Evolutionary conservation across 2,329 filamentous ascomycete species (phyloP), one percentile per base, ranked within the genome.

Genomic region (Karstenula rhodostoma): DNA sequence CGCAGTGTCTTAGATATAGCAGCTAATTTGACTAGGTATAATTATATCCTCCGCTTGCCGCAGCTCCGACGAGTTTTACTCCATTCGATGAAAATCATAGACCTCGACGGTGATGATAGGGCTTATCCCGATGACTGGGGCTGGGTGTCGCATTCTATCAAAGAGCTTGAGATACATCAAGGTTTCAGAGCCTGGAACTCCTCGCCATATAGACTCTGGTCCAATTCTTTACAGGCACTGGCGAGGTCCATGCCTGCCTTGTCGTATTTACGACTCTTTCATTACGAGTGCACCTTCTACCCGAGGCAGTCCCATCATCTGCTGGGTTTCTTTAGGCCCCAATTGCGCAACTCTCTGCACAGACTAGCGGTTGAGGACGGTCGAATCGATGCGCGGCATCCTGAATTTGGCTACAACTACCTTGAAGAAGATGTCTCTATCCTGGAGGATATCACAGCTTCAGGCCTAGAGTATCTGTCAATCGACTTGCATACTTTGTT

Each of bases 31-130:
- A n/a, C n/a, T n/a, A n/a, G n/a, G n/a, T n/a, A n/a, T n/a, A 56
- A 61, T 17, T 56, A 58, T 19, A 56, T 61, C 12, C 56, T 61
- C 27, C 56, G 59, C 10, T 51, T 61, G n/a, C 59, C 59, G 15
- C 59, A 35, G 10, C 56, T 61, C 19, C 35, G 46, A 48, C 50
- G 46, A 10, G 40, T 61, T 3, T 35, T 49, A 4, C 56, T 61
- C 7, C 48, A 56, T n/a, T 44, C 27, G 15, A 42, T 42, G 19
- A 52, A 50, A 22, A 27, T 61, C 6, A 25, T 46, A 9, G 56
- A 58, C 33, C 17, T 29, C 13, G 25, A 56, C 23, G 27, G 27
- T 3, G 59, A 58, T 33, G 59, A 61, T 19, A 27, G 22, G 15
- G n/a, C 27, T n/a, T 56, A 40, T 8, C 47, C 59, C 1, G n/a